Base-by-base conservation (phyloP, 2,329 filamentous ascomycete species). In the Fusarium fujikuroi region DNA sequence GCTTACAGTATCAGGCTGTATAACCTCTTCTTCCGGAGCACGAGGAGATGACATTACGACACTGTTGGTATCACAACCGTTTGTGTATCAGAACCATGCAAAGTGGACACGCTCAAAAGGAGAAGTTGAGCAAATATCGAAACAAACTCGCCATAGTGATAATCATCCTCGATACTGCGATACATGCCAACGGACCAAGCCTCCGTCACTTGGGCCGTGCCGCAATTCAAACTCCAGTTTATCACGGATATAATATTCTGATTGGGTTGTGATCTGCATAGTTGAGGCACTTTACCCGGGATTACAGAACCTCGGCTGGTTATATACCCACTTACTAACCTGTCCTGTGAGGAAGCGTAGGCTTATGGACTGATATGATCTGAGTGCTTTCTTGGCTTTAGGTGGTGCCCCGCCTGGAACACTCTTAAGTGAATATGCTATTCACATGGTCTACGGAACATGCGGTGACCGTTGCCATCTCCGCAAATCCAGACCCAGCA, bases 401-500 rank as follows among this genome's bases (percentile, higher is more conserved):
- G 42, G 7, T 28, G 47, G 9, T 46, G 44, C 73, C 73, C 73
- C 60, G 73, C 63, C 62, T 60, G 10, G 37, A 39, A 18, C 34
- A 43, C 59, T 50, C 44, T 49, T 68, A 59, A 32, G 14, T 64
- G n/a, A 68, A 72, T 66, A 73, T 43, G 15, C 43, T 32, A 50
- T 23, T 56, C 46, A 61, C n/a, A 50, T 30, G 28, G 9, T 30
- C 12, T 25, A 18, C 10, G 19, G 25, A 46, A 39, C 32, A 25
- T 50, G 43, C 56, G 11, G 57, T 59, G n/a, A 21, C 21, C 36
- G 30, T 39, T 14, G n/a, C 10, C 8, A 56, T 30, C 37, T 36
- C 30, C 18, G 19, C 40, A 37, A 37, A 53, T 34, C 9, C 5
- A 28, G 30, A 32, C 7, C 7, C 14, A 54, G 25, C 37, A 18